phyloP scores from a whole-genome alignment of 768 basidiomycete genomes.

The Cubamyces sp. region DNA sequence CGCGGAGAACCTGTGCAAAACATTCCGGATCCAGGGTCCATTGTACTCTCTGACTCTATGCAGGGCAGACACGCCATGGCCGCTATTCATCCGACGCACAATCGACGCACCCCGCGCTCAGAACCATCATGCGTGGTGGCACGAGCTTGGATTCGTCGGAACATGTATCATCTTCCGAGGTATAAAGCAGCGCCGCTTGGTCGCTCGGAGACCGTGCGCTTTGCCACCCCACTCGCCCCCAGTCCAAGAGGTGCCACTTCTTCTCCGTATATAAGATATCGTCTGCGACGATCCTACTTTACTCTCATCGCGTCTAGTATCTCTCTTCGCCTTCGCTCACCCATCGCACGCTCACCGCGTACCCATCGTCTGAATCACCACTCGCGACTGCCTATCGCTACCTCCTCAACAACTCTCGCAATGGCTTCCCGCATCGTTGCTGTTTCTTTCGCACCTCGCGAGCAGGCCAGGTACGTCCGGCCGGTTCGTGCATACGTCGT shows the following conservation, averaged over 20 bases:
- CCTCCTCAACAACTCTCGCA: not conserved
- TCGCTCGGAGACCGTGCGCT: not conserved
- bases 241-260: not conserved
- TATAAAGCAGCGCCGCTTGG: slow-evolving; percentile 11
- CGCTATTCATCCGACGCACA: not conserved
- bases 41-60: slow-evolving; percentile 2
- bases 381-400: not conserved
- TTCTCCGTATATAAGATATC: slow-evolving; percentile 12
- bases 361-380: not conserved
- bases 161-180: not conserved
- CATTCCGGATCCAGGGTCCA: not conserved
- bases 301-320: not conserved
- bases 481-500: too few species aligned
- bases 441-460: slow-evolving; percentile 21
- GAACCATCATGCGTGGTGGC: too few species aligned
- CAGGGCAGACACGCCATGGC: not conserved
- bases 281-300: slow-evolving; percentile 22
- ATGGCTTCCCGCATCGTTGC: slow-evolving; percentile 17
- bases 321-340: not conserved
- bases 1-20: too few species aligned
- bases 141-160: not conserved
- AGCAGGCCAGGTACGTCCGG: slow-evolving; percentile 29
- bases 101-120: not conserved
- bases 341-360: not conserved
- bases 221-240: not conserved